Evolutionary conservation across 2,329 filamentous ascomycete species (phyloP).

Genomic region (Tothia fuscella): DNA sequence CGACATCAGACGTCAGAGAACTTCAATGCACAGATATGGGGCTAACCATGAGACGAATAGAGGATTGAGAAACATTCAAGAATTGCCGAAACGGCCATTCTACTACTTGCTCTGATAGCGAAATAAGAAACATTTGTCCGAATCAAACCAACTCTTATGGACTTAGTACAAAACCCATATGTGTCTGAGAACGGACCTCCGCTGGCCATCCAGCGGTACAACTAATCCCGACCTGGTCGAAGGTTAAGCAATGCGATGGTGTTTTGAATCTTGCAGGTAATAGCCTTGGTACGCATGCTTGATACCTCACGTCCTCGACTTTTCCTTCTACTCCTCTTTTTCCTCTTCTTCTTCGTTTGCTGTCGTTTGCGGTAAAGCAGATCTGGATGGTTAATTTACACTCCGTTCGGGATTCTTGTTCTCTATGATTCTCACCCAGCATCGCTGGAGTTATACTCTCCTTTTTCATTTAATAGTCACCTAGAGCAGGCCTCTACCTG

Average conservation of each 20-base stretch:
- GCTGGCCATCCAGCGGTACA: too few species aligned
- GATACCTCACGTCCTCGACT: neutral
- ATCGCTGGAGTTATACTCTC: neutral
- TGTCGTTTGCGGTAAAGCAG: too few species aligned
- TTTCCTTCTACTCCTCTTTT: slow-evolving; percentile 1
- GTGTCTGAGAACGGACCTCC: too few species aligned
- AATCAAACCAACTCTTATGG: too few species aligned
- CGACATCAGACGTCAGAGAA: too few species aligned
- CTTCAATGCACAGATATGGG: too few species aligned
- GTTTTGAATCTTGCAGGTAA: neutral
- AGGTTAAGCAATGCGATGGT: neutral
- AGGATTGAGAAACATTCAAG: too few species aligned
- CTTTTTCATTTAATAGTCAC: neutral
- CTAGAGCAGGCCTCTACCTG: slow-evolving; percentile 7
- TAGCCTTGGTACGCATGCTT: neutral
- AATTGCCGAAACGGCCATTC: too few species aligned
- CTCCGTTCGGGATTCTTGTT: neutral
- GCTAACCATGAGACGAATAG: too few species aligned
- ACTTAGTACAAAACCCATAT: too few species aligned
- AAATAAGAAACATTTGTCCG: too few species aligned
- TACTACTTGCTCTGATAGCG: too few species aligned
- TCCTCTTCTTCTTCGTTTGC: neutral
- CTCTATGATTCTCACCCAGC: slow-evolving; percentile 4
- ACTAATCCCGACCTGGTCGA: neutral
- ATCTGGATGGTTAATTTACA: neutral